A percentile compares a stretch with the other conserved stretches of the same genome.
phyloP scores from a whole-genome alignment of 2,329 filamentous ascomycete genomes.

The Exserohilum rostratum region DNA sequence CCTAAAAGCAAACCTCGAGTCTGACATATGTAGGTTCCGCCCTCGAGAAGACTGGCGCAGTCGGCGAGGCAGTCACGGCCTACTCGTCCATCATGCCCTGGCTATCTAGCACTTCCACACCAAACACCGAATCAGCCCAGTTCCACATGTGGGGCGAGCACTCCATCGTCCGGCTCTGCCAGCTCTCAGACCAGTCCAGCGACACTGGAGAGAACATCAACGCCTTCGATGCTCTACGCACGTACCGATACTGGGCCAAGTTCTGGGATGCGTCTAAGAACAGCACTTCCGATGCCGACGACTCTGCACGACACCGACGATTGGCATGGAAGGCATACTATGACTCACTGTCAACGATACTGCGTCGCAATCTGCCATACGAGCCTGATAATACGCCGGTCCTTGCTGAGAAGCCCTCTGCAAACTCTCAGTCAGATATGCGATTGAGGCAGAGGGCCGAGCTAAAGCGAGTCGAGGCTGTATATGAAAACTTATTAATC shows the following conservation, averaged over 20 bases:
- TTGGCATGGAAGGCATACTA: constrained; percentile 89
- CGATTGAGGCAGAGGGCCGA: constrained; percentile 68
- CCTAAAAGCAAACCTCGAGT: neutral
- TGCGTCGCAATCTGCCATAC: constrained; percentile 70
- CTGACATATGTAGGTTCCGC: constrained; percentile 49
- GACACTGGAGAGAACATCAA: constrained; percentile 35
- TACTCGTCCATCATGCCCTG: constrained; percentile 71
- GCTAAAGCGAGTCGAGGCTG: constrained; percentile 76
- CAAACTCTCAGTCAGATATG: constrained; percentile 31
- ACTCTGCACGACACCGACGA: constrained; percentile 54
- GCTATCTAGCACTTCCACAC: constrained; percentile 62
- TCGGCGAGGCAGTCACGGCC: constrained; percentile 66
- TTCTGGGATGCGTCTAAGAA: constrained; percentile 63
- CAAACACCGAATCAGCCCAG: constrained; percentile 58
- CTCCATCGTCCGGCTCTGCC: constrained; percentile 75
- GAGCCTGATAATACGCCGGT: constrained; percentile 50
- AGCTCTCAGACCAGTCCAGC: constrained; percentile 68
- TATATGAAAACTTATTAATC: constrained; percentile 80
- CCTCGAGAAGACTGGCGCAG: constrained; percentile 51
- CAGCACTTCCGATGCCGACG: constrained; percentile 23
- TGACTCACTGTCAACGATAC: constrained; percentile 73
- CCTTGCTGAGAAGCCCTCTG: constrained; percentile 29
- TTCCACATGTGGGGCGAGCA: constrained; percentile 80
- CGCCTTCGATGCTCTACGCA: constrained; percentile 48
- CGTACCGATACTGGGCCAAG: constrained; percentile 68